Base-by-base conservation (phyloP, 768 basidiomycete species). In the Pulveroboletus sp. region DNA sequence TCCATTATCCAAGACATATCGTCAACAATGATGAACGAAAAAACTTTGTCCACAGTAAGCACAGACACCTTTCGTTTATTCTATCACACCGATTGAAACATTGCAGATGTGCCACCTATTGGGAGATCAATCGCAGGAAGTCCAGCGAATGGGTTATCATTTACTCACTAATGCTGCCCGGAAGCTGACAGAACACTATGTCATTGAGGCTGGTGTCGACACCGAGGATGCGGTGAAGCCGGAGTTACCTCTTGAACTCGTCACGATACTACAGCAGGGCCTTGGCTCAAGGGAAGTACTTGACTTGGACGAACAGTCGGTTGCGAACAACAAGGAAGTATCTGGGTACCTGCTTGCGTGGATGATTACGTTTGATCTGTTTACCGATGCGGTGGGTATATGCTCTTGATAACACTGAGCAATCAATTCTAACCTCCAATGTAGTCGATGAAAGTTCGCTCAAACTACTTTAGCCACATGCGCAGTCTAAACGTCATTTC, bases 331-430 rank as follows among this genome's bases (percentile, higher is more conserved):
- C 48, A 54, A 66, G 75, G 74, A 71, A 41, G 61, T 78, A 2
- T 82, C 89, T 52, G 82, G 85, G 4, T 79, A 81, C 53, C 69
- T 97, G n/a, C 76, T 97, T 9, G 80, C 78, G 2, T 97, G 93
- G 94, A 89, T 94, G 85, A 70, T 91, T n/a, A 63, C 85, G 1
- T 85, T 97, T 52, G 90, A 94, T 59, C 72, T 87, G 17, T 97
- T 97, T 67, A 72, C 73, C 21, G 83, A 90, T 64, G 87, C 91
- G 9, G 94, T 94, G 64, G 53, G 90, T 74, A 45, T 32, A 35
- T 45, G 6, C 17, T 25, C 32, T 20, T 16, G 8, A 31, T 17
- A 2, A 17, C 4, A 13, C 21, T 25, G n/a, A 9, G 14, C 13
- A 14, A 5, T n/a, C 9, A 35, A 19, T 48, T 19, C 47, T 54